These are phyloP conservation scores for Nothophoma quercina DNA, from an alignment of 2,329 filamentous ascomycete species.

Conservation along the genomic window DNA sequence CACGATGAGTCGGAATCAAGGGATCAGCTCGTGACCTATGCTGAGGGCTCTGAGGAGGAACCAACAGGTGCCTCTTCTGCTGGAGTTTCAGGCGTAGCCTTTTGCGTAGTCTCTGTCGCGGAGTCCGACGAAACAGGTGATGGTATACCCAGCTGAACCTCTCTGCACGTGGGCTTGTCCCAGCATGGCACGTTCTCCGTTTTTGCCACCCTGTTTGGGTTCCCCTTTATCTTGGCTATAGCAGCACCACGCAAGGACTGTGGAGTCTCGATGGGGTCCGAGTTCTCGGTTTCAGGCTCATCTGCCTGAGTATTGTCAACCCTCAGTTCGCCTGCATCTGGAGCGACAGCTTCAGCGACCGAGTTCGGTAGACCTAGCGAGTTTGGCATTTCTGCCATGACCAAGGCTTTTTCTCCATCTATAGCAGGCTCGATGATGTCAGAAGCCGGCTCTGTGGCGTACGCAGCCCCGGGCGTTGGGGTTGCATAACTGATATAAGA, in stretches of 20 bases:
- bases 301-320: background rate
- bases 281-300: background rate
- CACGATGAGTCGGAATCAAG: too few species aligned
- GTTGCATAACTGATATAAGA: too few species aligned
- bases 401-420: conserved; percentile 4
- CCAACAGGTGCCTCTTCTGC: too few species aligned
- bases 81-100: background rate
- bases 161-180: background rate
- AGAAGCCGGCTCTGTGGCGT: background rate
- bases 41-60: too few species aligned
- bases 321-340: background rate
- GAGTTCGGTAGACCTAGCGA: background rate
- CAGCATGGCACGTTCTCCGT: conserved; percentile 2
- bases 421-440: background rate
- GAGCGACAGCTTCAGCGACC: background rate
- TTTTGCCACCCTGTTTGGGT: background rate
- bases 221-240: conserved; percentile 6
- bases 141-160: conserved; percentile 11
- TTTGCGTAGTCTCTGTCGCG: too few species aligned
- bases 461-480: background rate
- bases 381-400: conserved; percentile 14
- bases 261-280: background rate
- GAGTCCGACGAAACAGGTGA: background rate
- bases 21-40: too few species aligned
- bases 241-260: background rate